Evolutionary conservation across 2,329 filamentous ascomycete species (phyloP).

Genomic region (Phaeosphaeria sp.): DNA sequence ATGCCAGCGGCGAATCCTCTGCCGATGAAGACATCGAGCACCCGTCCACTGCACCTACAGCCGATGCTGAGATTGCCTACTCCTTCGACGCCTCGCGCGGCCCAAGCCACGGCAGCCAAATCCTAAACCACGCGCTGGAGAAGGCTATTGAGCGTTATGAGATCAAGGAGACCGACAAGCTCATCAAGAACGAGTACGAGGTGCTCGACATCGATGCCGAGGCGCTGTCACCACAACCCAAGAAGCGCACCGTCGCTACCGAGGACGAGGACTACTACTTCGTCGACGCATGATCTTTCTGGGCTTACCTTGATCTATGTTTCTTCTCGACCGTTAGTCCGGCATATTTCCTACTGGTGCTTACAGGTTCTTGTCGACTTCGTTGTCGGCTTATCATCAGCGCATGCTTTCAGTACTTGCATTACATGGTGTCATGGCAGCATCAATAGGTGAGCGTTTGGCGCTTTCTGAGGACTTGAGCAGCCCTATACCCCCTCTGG

Average conservation of each 20-base stretch:
- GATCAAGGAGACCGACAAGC: conserved; percentile 65
- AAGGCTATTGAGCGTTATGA: conserved; percentile 67
- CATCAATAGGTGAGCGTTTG: conserved; percentile 51
- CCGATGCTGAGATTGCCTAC: conserved; percentile 60
- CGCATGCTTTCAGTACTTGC: conserved; percentile 27
- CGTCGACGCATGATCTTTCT: conserved; percentile 36
- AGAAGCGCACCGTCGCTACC: conserved; percentile 39
- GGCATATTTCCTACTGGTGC: conserved; percentile 31
- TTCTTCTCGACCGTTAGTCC: neutral
- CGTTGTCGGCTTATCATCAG: conserved; percentile 21
- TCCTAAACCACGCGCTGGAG: conserved; percentile 63
- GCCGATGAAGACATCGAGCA: conserved; percentile 55
- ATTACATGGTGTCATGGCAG: conserved; percentile 44
- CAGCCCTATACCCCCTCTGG: conserved; percentile 43
- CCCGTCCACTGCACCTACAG: conserved; percentile 52
- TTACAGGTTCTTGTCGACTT: conserved; percentile 24
- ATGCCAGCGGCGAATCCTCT: conserved; percentile 50
- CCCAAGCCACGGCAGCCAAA: conserved; percentile 62
- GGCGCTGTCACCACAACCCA: conserved; percentile 40
- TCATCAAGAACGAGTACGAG: conserved; percentile 68
- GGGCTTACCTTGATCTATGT: neutral
- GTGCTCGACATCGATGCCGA: conserved; percentile 54
- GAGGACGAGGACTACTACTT: conserved; percentile 54
- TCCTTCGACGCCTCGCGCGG: conserved; percentile 60
- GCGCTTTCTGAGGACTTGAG: conserved; percentile 54